These are phyloP conservation scores for Boehmeria nivea DNA, from an alignment of 306 rosid genomes.

Conservation along the genomic window DNA sequence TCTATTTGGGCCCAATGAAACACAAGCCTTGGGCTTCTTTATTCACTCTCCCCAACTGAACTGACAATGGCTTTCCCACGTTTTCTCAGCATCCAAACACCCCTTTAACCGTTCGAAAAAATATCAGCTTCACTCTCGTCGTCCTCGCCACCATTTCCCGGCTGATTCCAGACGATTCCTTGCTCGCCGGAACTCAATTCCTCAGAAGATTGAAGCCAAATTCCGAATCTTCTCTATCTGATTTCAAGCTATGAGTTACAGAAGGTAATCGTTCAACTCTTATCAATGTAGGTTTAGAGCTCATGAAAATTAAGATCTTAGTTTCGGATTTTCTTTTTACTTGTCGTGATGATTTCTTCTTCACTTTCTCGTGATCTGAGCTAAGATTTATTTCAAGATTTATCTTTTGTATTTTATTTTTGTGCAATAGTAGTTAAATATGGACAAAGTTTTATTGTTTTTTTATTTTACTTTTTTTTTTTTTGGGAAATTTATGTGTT, in stretches of 20 bases:
- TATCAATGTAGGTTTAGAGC: neutral
- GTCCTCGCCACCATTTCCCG: neutral
- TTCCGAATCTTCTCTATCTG: slow-evolving; percentile 4
- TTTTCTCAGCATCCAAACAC: slow-evolving; percentile 29
- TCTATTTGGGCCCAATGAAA: neutral
- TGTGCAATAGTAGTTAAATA: too few relatives aligned
- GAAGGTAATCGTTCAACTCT: slow-evolving; percentile 48
- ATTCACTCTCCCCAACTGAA: slow-evolving; percentile 6
- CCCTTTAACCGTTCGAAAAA: neutral
- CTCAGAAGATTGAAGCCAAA: too few relatives aligned
- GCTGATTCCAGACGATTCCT: neutral
- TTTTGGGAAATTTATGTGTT: too few relatives aligned
- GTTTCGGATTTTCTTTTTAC: neutral
- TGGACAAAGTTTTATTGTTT: too few relatives aligned
- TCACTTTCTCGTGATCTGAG: neutral
- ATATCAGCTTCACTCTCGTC: neutral
- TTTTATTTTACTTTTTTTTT: too few relatives aligned
- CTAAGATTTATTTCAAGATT: too few relatives aligned
- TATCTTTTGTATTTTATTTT: too few relatives aligned
- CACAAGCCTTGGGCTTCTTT: neutral
- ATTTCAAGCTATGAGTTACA: slow-evolving; percentile 53
- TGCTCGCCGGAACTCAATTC: too few relatives aligned
- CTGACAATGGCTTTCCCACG: slow-evolving; percentile 14
- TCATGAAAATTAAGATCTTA: slow-evolving; percentile 8
- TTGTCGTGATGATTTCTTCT: too few relatives aligned